A percentile compares a stretch with the other conserved stretches of the same genome.
phyloP scores from a whole-genome alignment of 257 asterid genomes.

The Craterostigma plantagineum region DNA sequence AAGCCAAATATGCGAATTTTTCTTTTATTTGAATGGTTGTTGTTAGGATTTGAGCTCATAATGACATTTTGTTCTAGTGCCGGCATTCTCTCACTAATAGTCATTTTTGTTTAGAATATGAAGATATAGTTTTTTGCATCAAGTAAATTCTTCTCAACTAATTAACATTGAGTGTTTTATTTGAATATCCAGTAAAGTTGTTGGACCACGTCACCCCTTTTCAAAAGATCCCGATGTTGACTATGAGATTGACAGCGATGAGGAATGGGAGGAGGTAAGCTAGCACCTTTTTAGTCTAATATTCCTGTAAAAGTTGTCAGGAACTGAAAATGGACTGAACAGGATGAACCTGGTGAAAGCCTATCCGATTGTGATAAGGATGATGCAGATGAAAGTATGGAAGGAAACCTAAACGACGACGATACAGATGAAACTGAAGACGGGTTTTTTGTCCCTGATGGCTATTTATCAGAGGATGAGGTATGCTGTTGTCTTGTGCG shows the following conservation, averaged over 20 bases:
- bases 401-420: slow-evolving; percentile 25
- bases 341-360: slow-evolving; percentile 99
- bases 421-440: slow-evolving; percentile 74
- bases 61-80: too few species aligned
- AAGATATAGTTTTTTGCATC: too few species aligned
- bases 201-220: slow-evolving; percentile 50
- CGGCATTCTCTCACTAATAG: too few species aligned
- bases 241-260: slow-evolving; percentile 89
- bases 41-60: too few species aligned
- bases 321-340: slow-evolving; percentile 11
- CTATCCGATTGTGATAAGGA: slow-evolving; percentile 84
- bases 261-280: slow-evolving; percentile 98
- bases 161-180: background rate
- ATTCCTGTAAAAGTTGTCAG: slow-evolving; percentile 4
- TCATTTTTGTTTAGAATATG: too few species aligned
- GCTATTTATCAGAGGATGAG: slow-evolving; percentile 95
- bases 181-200: slow-evolving; percentile 37
- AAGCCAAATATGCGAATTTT: too few species aligned
- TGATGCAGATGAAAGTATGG: slow-evolving; percentile 52
- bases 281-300: slow-evolving; percentile 8
- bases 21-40: too few species aligned
- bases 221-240: slow-evolving; percentile 57
- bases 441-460: slow-evolving; percentile 91
- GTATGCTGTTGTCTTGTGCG: slow-evolving; percentile 14
- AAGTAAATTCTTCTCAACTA: too few species aligned